phyloP scores from a whole-genome alignment of 306 rosid species.

The Inga laurina region DNA sequence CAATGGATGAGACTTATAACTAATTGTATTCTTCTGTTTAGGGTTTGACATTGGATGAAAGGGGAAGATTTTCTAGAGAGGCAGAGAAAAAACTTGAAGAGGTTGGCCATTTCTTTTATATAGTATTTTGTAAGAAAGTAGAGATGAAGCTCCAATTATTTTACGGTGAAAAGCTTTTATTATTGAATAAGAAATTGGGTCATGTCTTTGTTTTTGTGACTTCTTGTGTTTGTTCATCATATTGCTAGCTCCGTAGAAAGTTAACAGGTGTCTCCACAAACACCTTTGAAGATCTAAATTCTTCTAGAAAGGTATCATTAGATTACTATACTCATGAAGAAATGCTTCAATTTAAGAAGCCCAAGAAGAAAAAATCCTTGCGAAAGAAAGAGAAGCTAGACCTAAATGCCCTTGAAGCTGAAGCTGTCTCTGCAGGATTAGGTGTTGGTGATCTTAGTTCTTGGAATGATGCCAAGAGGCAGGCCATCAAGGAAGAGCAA shows the following conservation, averaged over 20 bases:
- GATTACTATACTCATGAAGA: conserved; percentile 84
- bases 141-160: too few relatives aligned
- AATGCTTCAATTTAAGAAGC: conserved; percentile 45
- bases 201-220: not conserved
- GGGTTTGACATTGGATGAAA: too few relatives aligned
- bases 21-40: too few relatives aligned
- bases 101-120: too few relatives aligned
- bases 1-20: too few relatives aligned
- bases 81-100: too few relatives aligned
- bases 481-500: conserved; percentile 67
- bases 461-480: conserved; percentile 70
- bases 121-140: too few relatives aligned
- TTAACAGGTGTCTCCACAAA: conserved; percentile 58
- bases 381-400: conserved; percentile 52
- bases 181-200: too few relatives aligned
- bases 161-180: too few relatives aligned
- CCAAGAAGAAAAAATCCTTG: conserved; percentile 46
- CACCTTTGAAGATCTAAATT: conserved; percentile 68
- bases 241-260: conserved; percentile 69
- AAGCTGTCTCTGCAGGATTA: conserved; percentile 87
- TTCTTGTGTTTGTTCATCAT: not conserved
- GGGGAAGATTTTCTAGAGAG: too few relatives aligned
- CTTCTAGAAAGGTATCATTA: conserved; percentile 61
- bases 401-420: conserved; percentile 76
- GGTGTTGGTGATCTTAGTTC: conserved; percentile 88